phyloP scores from a whole-genome alignment of 257 asterid species.

The Paraleonurus japonicus region DNA sequence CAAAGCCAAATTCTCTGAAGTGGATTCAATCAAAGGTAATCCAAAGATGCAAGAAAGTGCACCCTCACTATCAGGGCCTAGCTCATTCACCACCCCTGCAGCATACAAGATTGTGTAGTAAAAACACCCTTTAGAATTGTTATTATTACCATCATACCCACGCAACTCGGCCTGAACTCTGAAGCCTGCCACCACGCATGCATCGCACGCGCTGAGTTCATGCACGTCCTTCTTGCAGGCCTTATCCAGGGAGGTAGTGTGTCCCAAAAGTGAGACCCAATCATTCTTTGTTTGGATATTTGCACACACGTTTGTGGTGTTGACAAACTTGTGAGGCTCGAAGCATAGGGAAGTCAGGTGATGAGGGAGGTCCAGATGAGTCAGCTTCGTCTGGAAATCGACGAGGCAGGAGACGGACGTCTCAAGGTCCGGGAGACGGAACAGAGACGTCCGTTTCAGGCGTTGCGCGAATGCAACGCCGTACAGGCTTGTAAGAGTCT shows the following conservation, averaged over 20 bases:
- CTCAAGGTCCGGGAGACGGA: conserved; percentile 44
- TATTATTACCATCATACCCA: conserved; percentile 34
- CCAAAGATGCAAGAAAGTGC: conserved; percentile 58
- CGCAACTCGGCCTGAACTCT: conserved; percentile 45
- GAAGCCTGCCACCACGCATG: conserved; percentile 56
- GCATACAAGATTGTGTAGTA: conserved; percentile 54
- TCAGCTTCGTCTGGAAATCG: conserved; percentile 47
- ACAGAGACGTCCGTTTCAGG: conserved; percentile 43
- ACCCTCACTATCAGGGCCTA: conserved; percentile 55
- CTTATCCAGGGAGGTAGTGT: conserved; percentile 33
- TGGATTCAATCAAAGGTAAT: conserved; percentile 34
- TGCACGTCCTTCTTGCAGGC: conserved; percentile 40
- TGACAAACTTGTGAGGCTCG: conserved; percentile 39
- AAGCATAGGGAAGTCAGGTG: conserved; percentile 46
- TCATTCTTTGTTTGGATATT: conserved; percentile 41
- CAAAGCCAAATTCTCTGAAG: conserved; percentile 13
- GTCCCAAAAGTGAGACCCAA: conserved; percentile 41
- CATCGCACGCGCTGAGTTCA: conserved; percentile 43
- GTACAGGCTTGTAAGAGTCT: conserved; percentile 56
- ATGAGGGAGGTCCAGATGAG: conserved; percentile 35
- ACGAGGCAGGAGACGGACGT: conserved; percentile 53
- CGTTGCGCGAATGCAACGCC: conserved; percentile 50
- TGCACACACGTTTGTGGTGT: conserved; percentile 49
- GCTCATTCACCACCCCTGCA: conserved; percentile 49
- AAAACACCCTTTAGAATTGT: conserved; percentile 53